Base-by-base conservation (phyloP, 179 eudicot species). In the Beta macrorhiza region DNA sequence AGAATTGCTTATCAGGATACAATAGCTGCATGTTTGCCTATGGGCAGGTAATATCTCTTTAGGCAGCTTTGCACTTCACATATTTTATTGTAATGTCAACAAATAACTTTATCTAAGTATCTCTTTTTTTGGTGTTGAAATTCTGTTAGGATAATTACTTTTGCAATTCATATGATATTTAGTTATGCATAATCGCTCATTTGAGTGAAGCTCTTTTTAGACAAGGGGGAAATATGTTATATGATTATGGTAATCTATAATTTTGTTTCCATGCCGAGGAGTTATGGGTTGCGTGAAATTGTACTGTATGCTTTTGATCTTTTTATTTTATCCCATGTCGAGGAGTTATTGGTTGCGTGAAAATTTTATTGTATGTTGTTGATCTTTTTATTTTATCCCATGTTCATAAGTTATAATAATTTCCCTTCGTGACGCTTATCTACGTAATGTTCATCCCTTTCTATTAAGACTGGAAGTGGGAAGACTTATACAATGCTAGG, bases 401-500 rank as follows among this genome's bases (percentile, higher is more conserved):
- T 29, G 32, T 29, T 29, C 32, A 29, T 29, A 29, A 29, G 32
- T 29, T 29, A 29, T 29, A 29, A 29, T 29, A 0, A 29, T 22
- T 13, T 82, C 64, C 75, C 32, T 13, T 65, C 22, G 0, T 4
- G 29, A 32, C 42, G 14, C 22, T 57, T 13, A 32, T 65, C 29
- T 78, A 64, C 57, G 67, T 13, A 14, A 25, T 32, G 44, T 55
- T 81, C 61, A 37, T 32, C 65, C 44, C 32, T 67, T n/a, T 1
- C 62, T 79, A 11, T 69, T 78, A 97, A 97, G 99, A 97, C 99
- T 19, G 98, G 99, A 87, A 97, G 99, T 85, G 99, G 99, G 58
- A 97, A 97, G 87, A 97, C 99, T 17, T 84, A 88, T 86, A 97
- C 98, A 75, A 97, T 97, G 99, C 97, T 97, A 15, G 99, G 99